Conservation (phyloP, 805 yeast species). For the Pichia phayaonensis region DNA sequence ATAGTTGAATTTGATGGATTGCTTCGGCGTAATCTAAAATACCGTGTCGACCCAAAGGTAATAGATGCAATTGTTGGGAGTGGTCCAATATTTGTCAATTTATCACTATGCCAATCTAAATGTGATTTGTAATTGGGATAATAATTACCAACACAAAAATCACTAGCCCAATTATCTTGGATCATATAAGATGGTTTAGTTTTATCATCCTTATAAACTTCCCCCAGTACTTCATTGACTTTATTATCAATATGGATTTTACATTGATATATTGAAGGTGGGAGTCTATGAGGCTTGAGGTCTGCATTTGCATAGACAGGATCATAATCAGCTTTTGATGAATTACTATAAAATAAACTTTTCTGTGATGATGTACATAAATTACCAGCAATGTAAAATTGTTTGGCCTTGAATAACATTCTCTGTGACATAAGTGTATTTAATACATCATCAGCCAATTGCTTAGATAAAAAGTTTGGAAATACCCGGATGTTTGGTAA, state of each 20-base stretch:
- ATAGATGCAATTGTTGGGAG: constrained; percentile 59
- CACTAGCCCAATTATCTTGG: constrained; percentile 40
- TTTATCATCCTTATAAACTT: constrained; percentile 1
- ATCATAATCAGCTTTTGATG: constrained; percentile 10
- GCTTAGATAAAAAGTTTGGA: constrained; percentile 43
- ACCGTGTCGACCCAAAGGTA: constrained; percentile 63
- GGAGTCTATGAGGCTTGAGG: background rate
- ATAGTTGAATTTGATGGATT: constrained; percentile 24
- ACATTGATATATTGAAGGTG: constrained; percentile 13
- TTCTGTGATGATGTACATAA: constrained; percentile 52
- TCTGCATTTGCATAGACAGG: background rate
- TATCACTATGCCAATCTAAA: constrained; percentile 73
- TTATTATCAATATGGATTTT: constrained; percentile 12
- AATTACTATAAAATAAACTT: constrained; percentile 25
- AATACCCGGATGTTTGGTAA: constrained; percentile 46
- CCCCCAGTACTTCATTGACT: constrained; percentile 18
- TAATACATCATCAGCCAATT: constrained; percentile 40
- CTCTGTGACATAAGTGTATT: constrained; percentile 35
- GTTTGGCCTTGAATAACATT: constrained; percentile 32
- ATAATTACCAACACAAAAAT: constrained; percentile 47
- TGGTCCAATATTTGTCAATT: constrained; percentile 66
- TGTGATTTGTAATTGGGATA: constrained; percentile 43
- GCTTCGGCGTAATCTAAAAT: constrained; percentile 48
- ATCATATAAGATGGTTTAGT: constrained; percentile 32
- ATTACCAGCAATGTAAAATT: constrained; percentile 58